These are phyloP conservation scores for Diplodia mutila DNA, from an alignment of 2,329 filamentous ascomycete genomes.

Conservation along the genomic window DNA sequence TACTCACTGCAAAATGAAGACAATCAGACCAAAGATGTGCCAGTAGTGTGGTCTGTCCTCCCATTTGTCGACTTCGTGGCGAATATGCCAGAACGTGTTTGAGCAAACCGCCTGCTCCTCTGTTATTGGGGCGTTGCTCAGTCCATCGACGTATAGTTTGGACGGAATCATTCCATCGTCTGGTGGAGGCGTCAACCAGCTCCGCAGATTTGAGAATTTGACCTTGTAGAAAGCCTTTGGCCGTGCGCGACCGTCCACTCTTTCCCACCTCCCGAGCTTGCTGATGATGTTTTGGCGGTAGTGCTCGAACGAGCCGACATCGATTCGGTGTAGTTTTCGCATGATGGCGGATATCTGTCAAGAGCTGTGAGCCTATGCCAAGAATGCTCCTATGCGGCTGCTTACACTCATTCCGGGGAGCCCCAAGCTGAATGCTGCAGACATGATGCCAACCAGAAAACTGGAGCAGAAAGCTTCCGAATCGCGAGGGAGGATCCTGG, in stretches of 20 bases:
- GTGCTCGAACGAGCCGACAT: not conserved
- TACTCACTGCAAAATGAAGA: not conserved
- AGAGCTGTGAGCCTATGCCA: not conserved
- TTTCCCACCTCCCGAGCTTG: not conserved
- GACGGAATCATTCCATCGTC: not conserved
- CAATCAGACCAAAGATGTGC: not conserved
- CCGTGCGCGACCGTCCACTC: not conserved
- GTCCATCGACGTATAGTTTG: not conserved
- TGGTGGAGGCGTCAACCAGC: not conserved
- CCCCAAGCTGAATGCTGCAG: not conserved
- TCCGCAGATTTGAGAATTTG: not conserved
- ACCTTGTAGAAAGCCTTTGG: not conserved
- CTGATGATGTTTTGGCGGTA: not conserved
- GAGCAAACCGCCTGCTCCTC: not conserved
- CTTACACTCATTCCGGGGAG: not conserved
- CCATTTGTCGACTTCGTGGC: not conserved
- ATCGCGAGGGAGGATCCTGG: not conserved
- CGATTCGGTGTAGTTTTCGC: not conserved
- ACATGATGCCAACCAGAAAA: conserved; percentile 4
- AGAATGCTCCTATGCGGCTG: not conserved
- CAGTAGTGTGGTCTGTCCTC: not conserved
- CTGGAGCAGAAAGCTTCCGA: not conserved
- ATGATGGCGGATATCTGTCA: not conserved
- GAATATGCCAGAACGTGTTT: not conserved
- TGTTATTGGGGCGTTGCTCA: not conserved